These are phyloP conservation scores for Trichoderma parareesei DNA, from an alignment of 495 filamentous ascomycete genomes.

Conservation along the genomic window DNA sequence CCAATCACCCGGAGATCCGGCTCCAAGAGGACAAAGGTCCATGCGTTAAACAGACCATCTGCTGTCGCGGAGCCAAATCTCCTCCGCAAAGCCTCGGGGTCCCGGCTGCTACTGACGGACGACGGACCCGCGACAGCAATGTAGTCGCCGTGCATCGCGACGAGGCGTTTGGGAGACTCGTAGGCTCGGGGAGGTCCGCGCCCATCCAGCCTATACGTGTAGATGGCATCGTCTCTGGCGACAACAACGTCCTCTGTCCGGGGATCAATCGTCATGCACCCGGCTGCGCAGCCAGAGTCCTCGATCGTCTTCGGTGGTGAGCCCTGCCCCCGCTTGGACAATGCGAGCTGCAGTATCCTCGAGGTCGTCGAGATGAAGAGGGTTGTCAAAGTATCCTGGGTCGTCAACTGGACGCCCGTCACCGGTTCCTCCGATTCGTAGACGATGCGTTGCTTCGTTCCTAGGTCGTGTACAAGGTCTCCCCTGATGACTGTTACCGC, in stretches of 20 bases:
- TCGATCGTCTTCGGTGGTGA: conserved; percentile 84
- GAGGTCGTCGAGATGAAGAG: conserved; percentile 89
- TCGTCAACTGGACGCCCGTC: conserved; percentile 74
- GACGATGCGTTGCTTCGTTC: conserved; percentile 91
- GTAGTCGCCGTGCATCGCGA: conserved; percentile 77
- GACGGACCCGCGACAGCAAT: conserved; percentile 84
- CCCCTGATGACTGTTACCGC: conserved; percentile 88
- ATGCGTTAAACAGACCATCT: conserved; percentile 70
- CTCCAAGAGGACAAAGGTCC: conserved; percentile 81
- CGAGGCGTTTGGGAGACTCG: conserved; percentile 79
- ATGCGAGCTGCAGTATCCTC: conserved; percentile 76
- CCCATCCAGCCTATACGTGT: conserved; percentile 81
- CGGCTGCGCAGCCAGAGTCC: conserved; percentile 77
- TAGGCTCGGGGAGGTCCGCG: conserved; percentile 81
- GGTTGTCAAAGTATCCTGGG: conserved; percentile 53
- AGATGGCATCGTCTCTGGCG: conserved; percentile 87
- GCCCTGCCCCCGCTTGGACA: conserved; percentile 78
- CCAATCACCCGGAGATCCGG: conserved; percentile 86
- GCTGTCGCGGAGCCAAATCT: conserved; percentile 57
- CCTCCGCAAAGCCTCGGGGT: conserved; percentile 43
- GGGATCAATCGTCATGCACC: conserved; percentile 84
- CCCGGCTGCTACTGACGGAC: conserved; percentile 34
- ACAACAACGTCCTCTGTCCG: conserved; percentile 78
- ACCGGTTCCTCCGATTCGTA: conserved; percentile 96
- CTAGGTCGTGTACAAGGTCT: conserved; percentile 90